These are phyloP conservation scores for Phytophthora cajani DNA, from an alignment of 352 stramenopile genomes.

Conservation along the genomic window DNA sequence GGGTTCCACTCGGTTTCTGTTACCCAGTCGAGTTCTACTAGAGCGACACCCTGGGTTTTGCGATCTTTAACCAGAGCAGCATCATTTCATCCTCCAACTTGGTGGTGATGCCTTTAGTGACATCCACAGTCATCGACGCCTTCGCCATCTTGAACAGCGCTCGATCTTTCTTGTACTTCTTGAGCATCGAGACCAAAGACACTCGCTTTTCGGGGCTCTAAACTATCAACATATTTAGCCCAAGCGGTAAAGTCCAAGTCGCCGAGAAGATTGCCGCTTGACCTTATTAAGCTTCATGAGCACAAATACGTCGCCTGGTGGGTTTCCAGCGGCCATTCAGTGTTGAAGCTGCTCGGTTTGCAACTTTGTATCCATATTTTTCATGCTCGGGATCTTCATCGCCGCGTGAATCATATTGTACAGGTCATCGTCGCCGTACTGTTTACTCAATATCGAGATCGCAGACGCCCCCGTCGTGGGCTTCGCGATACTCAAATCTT, in stretches of 20 bases:
- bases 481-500: not conserved
- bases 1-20: too few species aligned
- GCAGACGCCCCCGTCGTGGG: not conserved
- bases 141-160: not conserved
- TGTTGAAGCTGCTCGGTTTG: not conserved
- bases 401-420: constrained; percentile 1
- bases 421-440: constrained; percentile 3
- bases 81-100: too few species aligned
- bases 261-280: not conserved
- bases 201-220: not conserved
- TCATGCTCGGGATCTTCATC: not conserved
- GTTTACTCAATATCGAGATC: not conserved
- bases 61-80: too few species aligned
- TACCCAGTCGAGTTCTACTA: too few species aligned
- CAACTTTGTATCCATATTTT: not conserved
- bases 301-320: not conserved
- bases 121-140: not conserved
- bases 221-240: not conserved
- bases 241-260: not conserved
- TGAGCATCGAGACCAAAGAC: not conserved
- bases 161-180: not conserved
- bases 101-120: not conserved
- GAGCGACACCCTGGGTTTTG: too few species aligned
- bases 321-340: too few species aligned
- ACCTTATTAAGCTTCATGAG: not conserved